Evolutionary conservation across 1,284 basidiomycete genomes (phyloP), one percentile per base, ranked within the genome.

Genomic region (Cryptococcus hybrid): DNA sequence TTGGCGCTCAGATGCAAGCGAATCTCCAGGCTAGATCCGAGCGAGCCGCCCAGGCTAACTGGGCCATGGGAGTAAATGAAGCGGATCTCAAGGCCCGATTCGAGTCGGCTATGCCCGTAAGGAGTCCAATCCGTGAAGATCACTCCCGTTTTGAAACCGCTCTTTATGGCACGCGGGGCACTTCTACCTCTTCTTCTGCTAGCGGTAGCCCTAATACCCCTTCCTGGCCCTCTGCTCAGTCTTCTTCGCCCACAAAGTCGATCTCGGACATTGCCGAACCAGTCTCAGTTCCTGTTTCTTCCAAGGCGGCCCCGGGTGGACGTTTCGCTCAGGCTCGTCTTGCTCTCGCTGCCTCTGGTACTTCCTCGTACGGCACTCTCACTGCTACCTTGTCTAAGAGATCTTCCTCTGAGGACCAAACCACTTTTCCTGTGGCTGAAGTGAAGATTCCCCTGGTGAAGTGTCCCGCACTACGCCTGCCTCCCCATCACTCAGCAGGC

Each of bases 291-390:
- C 13, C 47, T 18, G 13, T 37, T 47, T 5, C 47, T 50, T 3
- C 37, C 48, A 15, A 53, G 47, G 24, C 52, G 51, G 30, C 56
- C 51, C 46, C 58, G 51, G 58, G 67, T 2, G 70, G 70, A 3
- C 62, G 70, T 12, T 73, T 73, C 48, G 63, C 68, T 9, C 70
- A 68, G 51, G 66, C 70, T 7, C 63, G 67, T 9, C 63, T 69
- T 51, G 69, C 51, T 18, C 59, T 56, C 57, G 60, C 49, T 7
- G 57, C 60, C 8, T 47, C 51, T 34, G 60, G 60, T n/a, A 57
- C 55, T 8, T 46, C 47, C 5, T 52, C 60, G n/a, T 58, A 53
- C 43, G 60, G 60, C 5, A 54, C 56, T 44, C 48, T 61, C 12
- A 58, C 57, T 24, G 47, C 55, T 6, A 44, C 49, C 13, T 43